Percentiles rank a stretch among this genome's conserved stretches.
Conservation (phyloP, 768 basidiomycete genomes). For the Phylloporus sp. region DNA sequence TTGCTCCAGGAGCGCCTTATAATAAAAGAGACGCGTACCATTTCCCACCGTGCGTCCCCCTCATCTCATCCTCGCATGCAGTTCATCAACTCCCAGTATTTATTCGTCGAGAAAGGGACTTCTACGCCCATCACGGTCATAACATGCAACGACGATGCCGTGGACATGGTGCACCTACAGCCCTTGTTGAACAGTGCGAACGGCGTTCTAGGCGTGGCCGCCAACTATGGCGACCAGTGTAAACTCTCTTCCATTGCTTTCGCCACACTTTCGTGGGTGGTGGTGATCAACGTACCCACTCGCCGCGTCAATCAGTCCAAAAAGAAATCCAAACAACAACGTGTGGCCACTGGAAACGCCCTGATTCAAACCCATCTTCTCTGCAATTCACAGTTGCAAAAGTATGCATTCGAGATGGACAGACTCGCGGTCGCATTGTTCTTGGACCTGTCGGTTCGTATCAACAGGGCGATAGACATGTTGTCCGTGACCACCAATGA, state of each 20-base stretch:
- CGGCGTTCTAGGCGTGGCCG: conserved; percentile 38
- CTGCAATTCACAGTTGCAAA: conserved; percentile 23
- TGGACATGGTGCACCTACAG: conserved; percentile 23
- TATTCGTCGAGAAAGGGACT: conserved; percentile 31
- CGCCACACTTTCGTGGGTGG: conserved; percentile 31
- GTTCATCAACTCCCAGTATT: conserved; percentile 28
- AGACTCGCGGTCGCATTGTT: conserved; percentile 37
- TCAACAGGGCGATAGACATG: conserved; percentile 38
- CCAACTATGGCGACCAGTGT: conserved; percentile 35
- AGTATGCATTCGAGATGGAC: conserved; percentile 46
- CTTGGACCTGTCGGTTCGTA: conserved; percentile 34
- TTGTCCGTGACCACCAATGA: conserved; percentile 26
- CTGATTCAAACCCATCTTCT: conserved; percentile 34
- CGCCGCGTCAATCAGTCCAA: conserved; percentile 7
- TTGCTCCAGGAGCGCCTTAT: neutral
- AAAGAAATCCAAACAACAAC: neutral
- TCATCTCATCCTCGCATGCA: conserved; percentile 4
- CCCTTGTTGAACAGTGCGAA: conserved; percentile 27
- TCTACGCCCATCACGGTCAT: conserved; percentile 27
- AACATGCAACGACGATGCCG: conserved; percentile 21
- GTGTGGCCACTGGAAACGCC: conserved; percentile 8
- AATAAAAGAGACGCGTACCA: conserved; percentile 4
- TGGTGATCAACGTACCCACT: conserved; percentile 32
- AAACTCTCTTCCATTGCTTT: conserved; percentile 37
- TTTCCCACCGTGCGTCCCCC: neutral